phyloP scores from a whole-genome alignment of 345 rosid genomes.

The Populus tremula region DNA sequence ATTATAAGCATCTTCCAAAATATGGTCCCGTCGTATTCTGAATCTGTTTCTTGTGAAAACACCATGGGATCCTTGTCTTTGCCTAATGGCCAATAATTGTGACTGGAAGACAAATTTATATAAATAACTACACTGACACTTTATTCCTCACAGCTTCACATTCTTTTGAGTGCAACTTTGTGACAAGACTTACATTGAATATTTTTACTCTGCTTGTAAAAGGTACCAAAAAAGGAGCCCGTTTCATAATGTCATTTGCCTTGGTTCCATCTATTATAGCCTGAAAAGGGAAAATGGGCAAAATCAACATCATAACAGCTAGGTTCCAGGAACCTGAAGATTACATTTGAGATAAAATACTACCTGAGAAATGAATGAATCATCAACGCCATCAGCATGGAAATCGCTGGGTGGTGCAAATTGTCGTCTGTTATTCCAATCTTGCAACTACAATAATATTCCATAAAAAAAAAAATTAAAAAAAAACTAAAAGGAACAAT shows the following conservation, averaged over 20 bases:
- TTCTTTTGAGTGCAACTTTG: not conserved
- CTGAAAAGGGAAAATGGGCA: constrained; percentile 38
- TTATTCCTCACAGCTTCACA: not conserved
- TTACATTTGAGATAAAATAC: constrained; percentile 21
- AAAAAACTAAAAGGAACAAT: not conserved
- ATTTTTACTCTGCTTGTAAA: constrained; percentile 96
- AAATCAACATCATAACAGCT: constrained; percentile 3
- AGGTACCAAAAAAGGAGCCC: constrained; percentile 95
- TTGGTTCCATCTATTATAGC: constrained; percentile 79
- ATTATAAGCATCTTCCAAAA: constrained; percentile 93
- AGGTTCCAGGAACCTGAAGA: constrained; percentile 5
- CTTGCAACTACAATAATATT: constrained; percentile 68
- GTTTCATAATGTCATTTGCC: constrained; percentile 88
- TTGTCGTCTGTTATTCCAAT: constrained; percentile 88
- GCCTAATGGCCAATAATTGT: constrained; percentile 70
- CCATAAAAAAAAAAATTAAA: constrained; percentile 8
- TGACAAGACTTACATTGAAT: constrained; percentile 66
- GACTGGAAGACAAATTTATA: constrained; percentile 44
- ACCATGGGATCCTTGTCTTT: constrained; percentile 64
- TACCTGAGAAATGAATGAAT: constrained; percentile 92
- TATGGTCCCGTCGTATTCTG: constrained; percentile 91
- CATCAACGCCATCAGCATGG: constrained; percentile 89
- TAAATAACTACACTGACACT: not conserved
- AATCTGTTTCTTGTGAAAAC: constrained; percentile 80
- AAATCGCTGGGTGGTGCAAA: constrained; percentile 80